These are phyloP conservation scores for Neurospora crassa DNA, from an alignment of 2,329 filamentous ascomycete species.

Conservation along the genomic window DNA sequence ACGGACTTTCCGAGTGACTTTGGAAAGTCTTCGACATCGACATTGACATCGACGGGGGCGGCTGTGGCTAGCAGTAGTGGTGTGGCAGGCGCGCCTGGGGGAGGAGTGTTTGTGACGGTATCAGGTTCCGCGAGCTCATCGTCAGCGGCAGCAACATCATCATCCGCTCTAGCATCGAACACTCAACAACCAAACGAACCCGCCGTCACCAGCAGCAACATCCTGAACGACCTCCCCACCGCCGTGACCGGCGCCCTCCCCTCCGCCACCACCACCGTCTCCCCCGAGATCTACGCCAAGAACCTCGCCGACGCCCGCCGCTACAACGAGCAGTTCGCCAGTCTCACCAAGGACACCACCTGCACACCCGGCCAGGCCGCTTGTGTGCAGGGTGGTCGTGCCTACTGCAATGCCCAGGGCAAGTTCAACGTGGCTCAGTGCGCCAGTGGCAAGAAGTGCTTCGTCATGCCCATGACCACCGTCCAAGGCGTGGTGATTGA, in stretches of 20 bases:
- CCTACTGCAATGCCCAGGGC: slow-evolving; percentile 32
- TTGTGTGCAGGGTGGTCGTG: slow-evolving; percentile 41
- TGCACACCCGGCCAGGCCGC: slow-evolving; percentile 39
- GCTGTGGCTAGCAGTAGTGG: background rate
- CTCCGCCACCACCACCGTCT: slow-evolving; percentile 28
- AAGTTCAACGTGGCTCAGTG: slow-evolving; percentile 34
- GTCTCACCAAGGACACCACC: slow-evolving; percentile 33
- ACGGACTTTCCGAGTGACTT: background rate
- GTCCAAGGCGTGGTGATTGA: slow-evolving; percentile 37
- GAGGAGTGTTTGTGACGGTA: background rate
- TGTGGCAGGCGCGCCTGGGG: background rate
- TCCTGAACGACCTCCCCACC: slow-evolving; percentile 33
- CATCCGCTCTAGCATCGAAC: slow-evolving; percentile 3
- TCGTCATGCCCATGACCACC: slow-evolving; percentile 43
- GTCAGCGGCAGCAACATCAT: background rate
- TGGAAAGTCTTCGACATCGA: background rate
- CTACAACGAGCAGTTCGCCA: slow-evolving; percentile 39
- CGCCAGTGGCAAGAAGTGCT: slow-evolving; percentile 30
- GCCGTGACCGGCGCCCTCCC: slow-evolving; percentile 22
- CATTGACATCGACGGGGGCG: background rate
- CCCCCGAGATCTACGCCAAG: slow-evolving; percentile 30
- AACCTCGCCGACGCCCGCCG: slow-evolving; percentile 35
- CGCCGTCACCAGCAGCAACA: slow-evolving; percentile 26
- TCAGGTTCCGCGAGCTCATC: background rate
- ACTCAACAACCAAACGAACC: slow-evolving; percentile 10